These are phyloP conservation scores for Clitopilus hobsonii DNA, from an alignment of 768 basidiomycete genomes.

Conservation along the genomic window DNA sequence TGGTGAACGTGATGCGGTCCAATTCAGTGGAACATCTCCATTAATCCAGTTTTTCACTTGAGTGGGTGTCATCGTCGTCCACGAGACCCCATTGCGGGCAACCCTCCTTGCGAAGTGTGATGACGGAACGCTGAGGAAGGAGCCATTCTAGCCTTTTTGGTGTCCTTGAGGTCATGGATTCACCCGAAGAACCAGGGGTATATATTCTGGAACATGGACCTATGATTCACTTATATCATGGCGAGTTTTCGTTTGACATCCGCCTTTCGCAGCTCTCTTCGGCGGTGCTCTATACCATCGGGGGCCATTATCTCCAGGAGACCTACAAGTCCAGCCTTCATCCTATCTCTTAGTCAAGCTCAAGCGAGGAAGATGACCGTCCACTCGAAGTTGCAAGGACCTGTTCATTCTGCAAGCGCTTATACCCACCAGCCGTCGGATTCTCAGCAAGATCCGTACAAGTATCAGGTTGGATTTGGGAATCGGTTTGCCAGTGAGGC, in stretches of 20 bases:
- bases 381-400: not conserved
- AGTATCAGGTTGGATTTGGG: slow-evolving; percentile 55
- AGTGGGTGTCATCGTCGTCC: not conserved
- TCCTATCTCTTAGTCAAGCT: too few relatives aligned
- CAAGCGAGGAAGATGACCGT: not conserved
- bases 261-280: not conserved
- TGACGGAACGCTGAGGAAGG: too few relatives aligned
- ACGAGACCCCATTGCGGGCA: not conserved
- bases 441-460: slow-evolving; percentile 46
- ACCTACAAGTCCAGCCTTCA: too few relatives aligned
- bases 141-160: too few relatives aligned
- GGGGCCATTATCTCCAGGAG: too few relatives aligned
- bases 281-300: too few relatives aligned
- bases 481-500: slow-evolving; percentile 54
- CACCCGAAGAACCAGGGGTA: not conserved
- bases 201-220: not conserved
- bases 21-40: not conserved
- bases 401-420: not conserved
- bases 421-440: slow-evolving; percentile 12
- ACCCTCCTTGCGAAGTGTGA: not conserved
- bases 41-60: not conserved
- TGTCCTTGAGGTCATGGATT: not conserved
- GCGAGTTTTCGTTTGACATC: not conserved
- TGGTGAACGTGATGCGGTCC: too few relatives aligned
- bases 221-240: not conserved